Percentiles rank a stretch among this genome's conserved stretches.
Evolutionary conservation across 179 eudicot species (phyloP).

Genomic region (Beta corolliflora): DNA sequence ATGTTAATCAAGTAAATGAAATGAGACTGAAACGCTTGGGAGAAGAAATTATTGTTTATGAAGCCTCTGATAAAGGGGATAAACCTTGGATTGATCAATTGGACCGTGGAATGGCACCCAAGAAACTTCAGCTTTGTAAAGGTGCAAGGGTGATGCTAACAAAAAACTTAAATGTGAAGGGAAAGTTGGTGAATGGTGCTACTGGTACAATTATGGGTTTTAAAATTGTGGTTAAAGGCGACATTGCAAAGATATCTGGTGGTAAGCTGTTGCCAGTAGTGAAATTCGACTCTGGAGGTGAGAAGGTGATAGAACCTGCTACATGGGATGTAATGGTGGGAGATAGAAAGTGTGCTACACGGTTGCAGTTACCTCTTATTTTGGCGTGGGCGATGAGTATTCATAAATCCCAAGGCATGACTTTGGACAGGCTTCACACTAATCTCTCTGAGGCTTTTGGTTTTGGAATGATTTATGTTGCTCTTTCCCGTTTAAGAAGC

Average conservation of each 20-base stretch:
- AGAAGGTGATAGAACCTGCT: conserved; percentile 33
- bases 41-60: conserved; percentile 33
- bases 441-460: conserved; percentile 65
- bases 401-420: conserved; percentile 86
- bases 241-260: conserved; percentile 32
- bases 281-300: conserved; percentile 59
- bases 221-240: neutral
- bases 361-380: conserved; percentile 65
- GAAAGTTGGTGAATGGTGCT: conserved; percentile 67
- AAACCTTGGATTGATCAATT: conserved; percentile 52
- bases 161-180: conserved; percentile 41
- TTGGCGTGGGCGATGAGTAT: conserved; percentile 82
- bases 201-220: conserved; percentile 57
- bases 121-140: conserved; percentile 43
- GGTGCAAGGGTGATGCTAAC: conserved; percentile 73
- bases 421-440: conserved; percentile 62
- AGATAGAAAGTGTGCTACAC: conserved; percentile 40
- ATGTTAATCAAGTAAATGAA: conserved; percentile 56
- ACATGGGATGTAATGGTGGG: conserved; percentile 53
- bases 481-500: conserved; percentile 67
- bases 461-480: conserved; percentile 76
- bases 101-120: conserved; percentile 45
- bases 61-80: conserved; percentile 48
- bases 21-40: conserved; percentile 41
- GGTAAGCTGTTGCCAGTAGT: conserved; percentile 51